Conservation (phyloP, 768 basidiomycete species). For the Dioszegia crocea region DNA sequence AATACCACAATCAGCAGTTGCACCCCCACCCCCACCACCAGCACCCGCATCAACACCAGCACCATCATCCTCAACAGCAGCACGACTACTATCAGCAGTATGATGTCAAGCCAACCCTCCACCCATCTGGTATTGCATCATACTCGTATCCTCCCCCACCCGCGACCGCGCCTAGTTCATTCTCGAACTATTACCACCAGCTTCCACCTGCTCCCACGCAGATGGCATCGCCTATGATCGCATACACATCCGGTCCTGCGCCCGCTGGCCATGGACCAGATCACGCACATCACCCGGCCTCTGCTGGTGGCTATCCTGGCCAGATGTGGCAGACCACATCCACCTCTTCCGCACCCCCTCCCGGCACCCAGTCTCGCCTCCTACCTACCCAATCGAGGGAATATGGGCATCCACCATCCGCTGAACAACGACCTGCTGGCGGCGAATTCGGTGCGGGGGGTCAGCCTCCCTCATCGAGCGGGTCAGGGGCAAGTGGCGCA, state of each 20-base stretch:
- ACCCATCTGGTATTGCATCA: neutral
- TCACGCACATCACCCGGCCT: neutral
- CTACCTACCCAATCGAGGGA: neutral
- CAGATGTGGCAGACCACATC: neutral
- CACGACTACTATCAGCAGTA: conserved; percentile 11
- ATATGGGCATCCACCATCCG: neutral
- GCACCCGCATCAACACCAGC: neutral
- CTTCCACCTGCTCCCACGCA: neutral
- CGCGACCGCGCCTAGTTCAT: conserved; percentile 17
- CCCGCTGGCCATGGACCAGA: neutral
- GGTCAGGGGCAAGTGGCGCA: neutral
- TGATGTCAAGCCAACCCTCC: conserved; percentile 15
- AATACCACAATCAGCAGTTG: conserved; percentile 1
- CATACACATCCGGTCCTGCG: neutral
- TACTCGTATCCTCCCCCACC: conserved; percentile 25
- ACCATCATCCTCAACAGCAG: conserved; percentile 1
- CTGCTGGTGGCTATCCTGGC: neutral
- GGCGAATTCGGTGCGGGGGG: neutral
- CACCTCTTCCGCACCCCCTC: neutral
- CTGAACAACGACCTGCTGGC: neutral
- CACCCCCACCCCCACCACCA: neutral
- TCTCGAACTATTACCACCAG: conserved; percentile 11
- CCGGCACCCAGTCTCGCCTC: neutral
- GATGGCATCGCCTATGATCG: neutral
- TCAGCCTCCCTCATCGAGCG: neutral